Evolutionary conservation across 805 yeast genomes (phyloP).

Genomic region (Brettanomyces naardenensis): DNA sequence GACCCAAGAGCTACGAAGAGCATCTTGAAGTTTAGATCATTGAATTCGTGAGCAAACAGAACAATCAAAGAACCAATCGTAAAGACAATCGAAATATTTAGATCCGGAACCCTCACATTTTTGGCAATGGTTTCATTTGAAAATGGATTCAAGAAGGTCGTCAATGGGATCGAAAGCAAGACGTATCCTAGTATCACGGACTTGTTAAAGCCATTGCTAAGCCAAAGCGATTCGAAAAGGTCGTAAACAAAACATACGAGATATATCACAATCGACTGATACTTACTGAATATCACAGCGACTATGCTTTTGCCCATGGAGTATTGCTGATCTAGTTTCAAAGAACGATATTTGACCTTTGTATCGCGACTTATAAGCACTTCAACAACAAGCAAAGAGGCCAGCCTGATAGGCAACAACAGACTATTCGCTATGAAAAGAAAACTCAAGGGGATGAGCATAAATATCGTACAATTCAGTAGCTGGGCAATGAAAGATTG

Average conservation of each 20-base stretch:
- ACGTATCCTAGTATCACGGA: slow-evolving; percentile 11
- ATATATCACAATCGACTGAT: slow-evolving; percentile 15
- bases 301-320: slow-evolving; percentile 8
- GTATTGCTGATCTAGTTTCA: slow-evolving; percentile 14
- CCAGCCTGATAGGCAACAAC: slow-evolving; percentile 20
- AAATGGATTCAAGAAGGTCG: slow-evolving; percentile 13
- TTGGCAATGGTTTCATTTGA: background rate
- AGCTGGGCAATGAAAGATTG: background rate
- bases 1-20: slow-evolving; percentile 24
- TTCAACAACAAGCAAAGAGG: slow-evolving; percentile 18
- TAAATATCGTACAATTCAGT: slow-evolving; percentile 1
- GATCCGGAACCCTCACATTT: slow-evolving; percentile 6
- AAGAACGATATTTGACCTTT: slow-evolving; percentile 9
- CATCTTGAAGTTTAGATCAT: slow-evolving; percentile 21
- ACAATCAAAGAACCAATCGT: slow-evolving; percentile 6
- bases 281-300: slow-evolving; percentile 6
- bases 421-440: slow-evolving; percentile 17
- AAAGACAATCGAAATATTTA: slow-evolving; percentile 8
- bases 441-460: slow-evolving; percentile 11
- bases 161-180: slow-evolving; percentile 14
- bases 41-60: slow-evolving; percentile 7
- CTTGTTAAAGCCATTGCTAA: background rate
- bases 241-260: slow-evolving; percentile 5
- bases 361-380: slow-evolving; percentile 11
- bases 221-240: background rate